Base-by-base conservation (phyloP, 768 basidiomycete genomes). In the Agrocybe pediades region DNA sequence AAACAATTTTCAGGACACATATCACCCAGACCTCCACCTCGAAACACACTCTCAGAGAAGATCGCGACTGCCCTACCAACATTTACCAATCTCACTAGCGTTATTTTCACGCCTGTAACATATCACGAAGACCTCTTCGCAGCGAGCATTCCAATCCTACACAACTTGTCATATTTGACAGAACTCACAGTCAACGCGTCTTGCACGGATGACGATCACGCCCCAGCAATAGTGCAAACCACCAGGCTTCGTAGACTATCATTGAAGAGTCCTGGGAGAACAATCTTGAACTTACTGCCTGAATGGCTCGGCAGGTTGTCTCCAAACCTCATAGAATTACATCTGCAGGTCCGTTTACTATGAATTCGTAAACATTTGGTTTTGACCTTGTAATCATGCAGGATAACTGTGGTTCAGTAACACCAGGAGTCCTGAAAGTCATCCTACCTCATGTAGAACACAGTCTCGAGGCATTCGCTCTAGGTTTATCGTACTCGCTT, bases 351-450 rank as follows among this genome's bases (percentile, higher is more conserved):
- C 46, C 8, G 57, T 27, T 19, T 11, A 41, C 7, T 36, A 3
- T 23, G 33, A 21, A 16, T 3, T 20, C 15, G 15, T 7, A 30
- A 15, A 36, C 4, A 36, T 15, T 15, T 4, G 33, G 41, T 24
- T 42, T 21, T 40, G 17, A 41, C 41, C 25, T 42, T 39, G 33
- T 20, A 1, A 33, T 55, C 15, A 54, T 7, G 13, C 20, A 86
- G 84, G 74, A 72, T 26, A 81, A 85, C 49, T 87, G 85, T 60
- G 84, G 84, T 6, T 87, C 84, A 5, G 70, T 87, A 15, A 86
- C 85, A 0, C 85, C 84, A 9, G 83, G 84, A 0, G 80, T 85
- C 2, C 67, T 87, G 2, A 74, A 68, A 17, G 71, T 74, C 0
- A 66, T 84, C 46, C 9, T 74, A 5, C 78, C 79, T 0, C 68